Conservation (phyloP, 139 green algal species). For the Desmodesmus armatus region DNA sequence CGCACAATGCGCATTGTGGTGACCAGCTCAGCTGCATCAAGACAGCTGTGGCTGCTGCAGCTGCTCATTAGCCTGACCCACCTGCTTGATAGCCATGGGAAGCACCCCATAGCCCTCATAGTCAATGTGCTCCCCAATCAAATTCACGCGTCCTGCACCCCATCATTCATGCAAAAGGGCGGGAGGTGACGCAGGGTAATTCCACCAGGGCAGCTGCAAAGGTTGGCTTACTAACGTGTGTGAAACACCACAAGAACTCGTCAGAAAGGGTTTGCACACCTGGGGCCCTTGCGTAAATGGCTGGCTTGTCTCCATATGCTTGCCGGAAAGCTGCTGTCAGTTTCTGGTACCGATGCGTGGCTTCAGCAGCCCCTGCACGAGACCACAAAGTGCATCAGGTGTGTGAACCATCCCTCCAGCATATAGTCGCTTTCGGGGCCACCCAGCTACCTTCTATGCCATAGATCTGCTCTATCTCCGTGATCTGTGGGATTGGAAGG, state of each 20-base stretch:
- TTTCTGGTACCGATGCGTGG: slow-evolving; percentile 43
- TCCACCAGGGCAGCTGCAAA: not conserved
- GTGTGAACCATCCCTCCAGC: no score
- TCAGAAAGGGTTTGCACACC: no score
- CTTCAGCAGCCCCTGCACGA: not conserved
- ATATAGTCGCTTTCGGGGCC: not conserved
- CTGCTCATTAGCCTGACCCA: no score
- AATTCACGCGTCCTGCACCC: slow-evolving; percentile 93
- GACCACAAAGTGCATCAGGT: no score
- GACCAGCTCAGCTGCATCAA: no score
- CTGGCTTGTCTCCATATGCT: slow-evolving; percentile 63
- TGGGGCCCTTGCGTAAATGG: slow-evolving; percentile 73
- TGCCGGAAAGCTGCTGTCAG: slow-evolving; percentile 66
- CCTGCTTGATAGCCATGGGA: slow-evolving; percentile 96
- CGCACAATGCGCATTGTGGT: no score
- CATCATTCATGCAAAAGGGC: not conserved
- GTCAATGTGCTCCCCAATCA: slow-evolving; percentile 99
- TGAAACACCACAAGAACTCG: no score
- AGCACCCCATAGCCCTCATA: slow-evolving; percentile 98
- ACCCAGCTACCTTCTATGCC: slow-evolving; percentile 58
- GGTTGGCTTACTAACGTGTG: no score
- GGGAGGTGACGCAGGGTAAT: not conserved
- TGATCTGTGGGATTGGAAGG: slow-evolving; percentile 42
- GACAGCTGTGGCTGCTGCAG: no score
- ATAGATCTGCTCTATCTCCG: slow-evolving; percentile 59